These are phyloP conservation scores for Cryptococcus deneoformans DNA, from an alignment of 1,284 basidiomycete genomes.

Conservation along the genomic window DNA sequence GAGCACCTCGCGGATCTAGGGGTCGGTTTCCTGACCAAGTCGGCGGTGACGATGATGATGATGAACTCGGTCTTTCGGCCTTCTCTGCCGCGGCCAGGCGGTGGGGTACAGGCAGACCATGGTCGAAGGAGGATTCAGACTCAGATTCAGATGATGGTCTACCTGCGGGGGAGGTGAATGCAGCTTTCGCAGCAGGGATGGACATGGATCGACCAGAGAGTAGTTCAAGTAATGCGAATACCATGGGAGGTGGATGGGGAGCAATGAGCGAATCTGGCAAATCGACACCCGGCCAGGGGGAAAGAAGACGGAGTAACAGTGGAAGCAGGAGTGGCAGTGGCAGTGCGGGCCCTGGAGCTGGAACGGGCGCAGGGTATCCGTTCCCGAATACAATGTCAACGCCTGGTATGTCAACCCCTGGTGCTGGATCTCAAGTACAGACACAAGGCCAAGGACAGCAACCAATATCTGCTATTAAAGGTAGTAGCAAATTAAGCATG, in stretches of 20 bases:
- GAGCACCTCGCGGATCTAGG: slow-evolving; percentile 31
- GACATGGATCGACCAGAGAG: slow-evolving; percentile 41
- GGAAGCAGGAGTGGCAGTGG: not conserved
- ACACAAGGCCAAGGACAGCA: slow-evolving; percentile 4
- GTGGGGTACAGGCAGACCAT: slow-evolving; percentile 6
- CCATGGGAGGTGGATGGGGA: not conserved
- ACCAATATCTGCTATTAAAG: slow-evolving; percentile 5
- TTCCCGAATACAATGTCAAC: not conserved
- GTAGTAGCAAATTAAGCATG: slow-evolving; percentile 2
- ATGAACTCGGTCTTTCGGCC: slow-evolving; percentile 7
- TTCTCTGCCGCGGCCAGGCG: not conserved
- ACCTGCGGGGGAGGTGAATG: slow-evolving; percentile 30
- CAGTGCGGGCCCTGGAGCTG: not conserved
- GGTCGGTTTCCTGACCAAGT: slow-evolving; percentile 47
- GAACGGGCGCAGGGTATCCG: not conserved
- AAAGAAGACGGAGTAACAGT: not conserved
- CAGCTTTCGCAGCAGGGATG: slow-evolving; percentile 45
- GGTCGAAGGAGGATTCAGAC: slow-evolving; percentile 24
- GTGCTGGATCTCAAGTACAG: not conserved
- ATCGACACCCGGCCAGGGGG: slow-evolving; percentile 14
- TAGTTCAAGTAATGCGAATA: slow-evolving; percentile 13
- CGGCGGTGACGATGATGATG: slow-evolving; percentile 45
- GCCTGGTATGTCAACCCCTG: too few relatives aligned
- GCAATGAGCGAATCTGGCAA: slow-evolving; percentile 17
- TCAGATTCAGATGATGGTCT: slow-evolving; percentile 37